Base-by-base conservation (phyloP, 2,329 filamentous ascomycete species). In the Alternaria arbusti region DNA sequence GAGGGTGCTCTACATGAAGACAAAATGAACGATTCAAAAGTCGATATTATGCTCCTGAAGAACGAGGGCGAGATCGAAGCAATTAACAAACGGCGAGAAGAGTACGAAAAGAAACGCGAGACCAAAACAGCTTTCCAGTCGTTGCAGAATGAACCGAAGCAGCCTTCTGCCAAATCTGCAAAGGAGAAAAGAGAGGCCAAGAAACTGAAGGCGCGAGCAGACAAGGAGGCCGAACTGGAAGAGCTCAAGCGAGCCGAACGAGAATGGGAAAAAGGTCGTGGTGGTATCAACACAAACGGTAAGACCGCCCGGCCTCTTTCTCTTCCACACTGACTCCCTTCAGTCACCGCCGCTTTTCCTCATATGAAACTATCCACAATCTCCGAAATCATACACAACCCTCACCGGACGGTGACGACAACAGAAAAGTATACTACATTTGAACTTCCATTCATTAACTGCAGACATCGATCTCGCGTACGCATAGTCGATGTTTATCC, bases 401-500 rank as follows among this genome's bases (percentile, higher is more conserved):
- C 82, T 67, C 77, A 70, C 28, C 81, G 87, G 66, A 74, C 83
- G 49, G 57, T 58, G 22, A 69, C 59, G 22, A 74, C 67, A 6
- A 57, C 66, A 13, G 59, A 44, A 1, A 70, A 68, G 2, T 83
- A 82, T 4, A 75, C 82, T n/a, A 67, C 77, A 22, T 83, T 83
- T 61, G 75, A 72, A 3, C 73, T 94, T 0, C 92, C 94, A 0
- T 97, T 97, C 72, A 84, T 89, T 60, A 93, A 94, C 73, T 82
- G 86, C 60, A 91, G 88, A 45, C 94, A 94, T 75, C 87, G 88
- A 50, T 83, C 88, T 22, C 84, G 86, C 32, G 89, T 92, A 36
- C 90, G 92, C n/a, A 90, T 97, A 2, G 86, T 97, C 36, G 92
- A 97, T 80, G 97, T 92, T 77, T 88, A 86, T 61, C 95, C 95